Evolutionary conservation across 108 stramenopile genomes (phyloP).

Genomic region (Parietichytrium sp.): DNA sequence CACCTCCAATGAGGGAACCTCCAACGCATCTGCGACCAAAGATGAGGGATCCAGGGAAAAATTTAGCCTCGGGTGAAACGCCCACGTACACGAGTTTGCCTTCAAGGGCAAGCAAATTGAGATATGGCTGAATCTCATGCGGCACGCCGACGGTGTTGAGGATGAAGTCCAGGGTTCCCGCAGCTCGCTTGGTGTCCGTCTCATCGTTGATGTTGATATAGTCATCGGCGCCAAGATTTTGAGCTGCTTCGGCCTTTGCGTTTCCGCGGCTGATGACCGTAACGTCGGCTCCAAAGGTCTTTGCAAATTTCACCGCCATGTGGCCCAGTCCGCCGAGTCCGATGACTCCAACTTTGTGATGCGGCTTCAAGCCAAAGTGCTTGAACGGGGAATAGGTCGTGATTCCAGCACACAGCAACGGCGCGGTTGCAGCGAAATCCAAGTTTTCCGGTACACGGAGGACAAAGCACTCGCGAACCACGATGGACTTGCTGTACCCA

Average conservation of each 20-base stretch:
- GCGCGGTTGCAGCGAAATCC: constrained; percentile 46
- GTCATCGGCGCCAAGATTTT: constrained; percentile 50
- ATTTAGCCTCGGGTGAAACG: background rate
- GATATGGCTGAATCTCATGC: constrained; percentile 49
- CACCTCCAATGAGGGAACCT: constrained; percentile 60
- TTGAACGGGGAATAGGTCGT: constrained; percentile 64
- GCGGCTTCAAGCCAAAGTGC: constrained; percentile 46
- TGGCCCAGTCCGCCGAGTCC: constrained; percentile 70
- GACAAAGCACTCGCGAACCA: constrained; percentile 55
- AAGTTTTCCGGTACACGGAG: constrained; percentile 56
- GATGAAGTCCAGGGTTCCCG: constrained; percentile 56
- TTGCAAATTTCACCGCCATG: constrained; percentile 64
- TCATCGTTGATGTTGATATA: constrained; percentile 50
- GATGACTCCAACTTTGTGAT: constrained; percentile 56
- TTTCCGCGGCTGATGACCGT: constrained; percentile 54
- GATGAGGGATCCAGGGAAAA: constrained; percentile 34
- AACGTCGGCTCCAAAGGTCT: constrained; percentile 56
- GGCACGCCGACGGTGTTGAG: constrained; percentile 56
- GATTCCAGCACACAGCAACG: constrained; percentile 68
- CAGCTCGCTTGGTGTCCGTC: constrained; percentile 50
- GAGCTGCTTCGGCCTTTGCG: constrained; percentile 56
- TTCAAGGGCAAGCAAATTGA: constrained; percentile 44
- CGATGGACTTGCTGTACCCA: constrained; percentile 53
- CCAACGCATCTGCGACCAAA: constrained; percentile 39
- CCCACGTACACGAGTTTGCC: constrained; percentile 56